These are phyloP conservation scores for Acanthochlamys bracteata DNA, from an alignment of 106 monocot species.

Conservation along the genomic window DNA sequence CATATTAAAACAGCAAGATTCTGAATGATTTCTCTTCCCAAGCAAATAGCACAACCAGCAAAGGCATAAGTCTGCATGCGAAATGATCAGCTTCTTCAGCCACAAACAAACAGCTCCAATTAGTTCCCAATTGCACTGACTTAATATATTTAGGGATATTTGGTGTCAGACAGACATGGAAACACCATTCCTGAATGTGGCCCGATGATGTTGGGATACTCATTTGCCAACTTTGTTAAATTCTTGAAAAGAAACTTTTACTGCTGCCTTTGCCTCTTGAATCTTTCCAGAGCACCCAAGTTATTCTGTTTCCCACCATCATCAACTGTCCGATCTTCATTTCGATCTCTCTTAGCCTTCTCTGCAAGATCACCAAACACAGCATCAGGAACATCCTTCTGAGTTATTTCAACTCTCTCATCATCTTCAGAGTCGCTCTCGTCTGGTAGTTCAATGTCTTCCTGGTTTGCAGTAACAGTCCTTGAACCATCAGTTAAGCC, in stretches of 20 bases:
- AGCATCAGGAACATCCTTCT: conserved; percentile 66
- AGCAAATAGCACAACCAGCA: too few relatives aligned
- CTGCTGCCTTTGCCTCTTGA: conserved; percentile 73
- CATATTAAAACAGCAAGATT: too few relatives aligned
- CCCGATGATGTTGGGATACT: too few relatives aligned
- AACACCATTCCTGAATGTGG: too few relatives aligned
- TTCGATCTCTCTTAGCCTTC: conserved; percentile 20
- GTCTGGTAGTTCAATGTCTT: conserved; percentile 93
- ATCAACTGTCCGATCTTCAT: conserved; percentile 23
- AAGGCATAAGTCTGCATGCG: too few relatives aligned
- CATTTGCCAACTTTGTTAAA: too few relatives aligned
- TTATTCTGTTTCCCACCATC: conserved; percentile 27
- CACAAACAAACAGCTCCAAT: too few relatives aligned
- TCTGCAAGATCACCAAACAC: conserved; percentile 85
- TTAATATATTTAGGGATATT: too few relatives aligned
- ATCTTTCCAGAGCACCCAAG: conserved; percentile 88
- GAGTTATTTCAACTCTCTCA: conserved; percentile 65
- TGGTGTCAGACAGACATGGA: too few relatives aligned
- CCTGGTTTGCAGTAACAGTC: conserved; percentile 37
- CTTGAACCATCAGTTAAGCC: conserved; percentile 30
- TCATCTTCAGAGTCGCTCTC: conserved; percentile 62
- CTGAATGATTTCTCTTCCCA: too few relatives aligned
- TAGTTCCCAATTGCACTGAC: too few relatives aligned
- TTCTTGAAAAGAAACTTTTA: neutral
- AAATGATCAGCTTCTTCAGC: too few relatives aligned